Conservation (phyloP, 2,329 filamentous ascomycete species). For the Daldinia sp. region DNA sequence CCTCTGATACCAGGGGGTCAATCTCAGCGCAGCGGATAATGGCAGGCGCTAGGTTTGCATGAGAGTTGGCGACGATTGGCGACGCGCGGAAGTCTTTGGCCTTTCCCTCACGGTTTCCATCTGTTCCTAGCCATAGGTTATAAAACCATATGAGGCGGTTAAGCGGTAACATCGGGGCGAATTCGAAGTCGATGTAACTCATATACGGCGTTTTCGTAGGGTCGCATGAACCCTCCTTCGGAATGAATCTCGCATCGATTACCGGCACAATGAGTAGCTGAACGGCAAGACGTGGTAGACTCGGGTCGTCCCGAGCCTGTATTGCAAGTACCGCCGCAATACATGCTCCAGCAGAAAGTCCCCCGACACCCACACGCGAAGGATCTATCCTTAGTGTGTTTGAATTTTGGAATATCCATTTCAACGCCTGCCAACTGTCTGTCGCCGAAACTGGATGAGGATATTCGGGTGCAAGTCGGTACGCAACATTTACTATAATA, state of each 20-base stretch:
- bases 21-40: conserved; percentile 48
- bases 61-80: conserved; percentile 47
- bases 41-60: conserved; percentile 47
- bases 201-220: conserved; percentile 44
- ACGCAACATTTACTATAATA: conserved; percentile 60
- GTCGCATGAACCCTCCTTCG: conserved; percentile 43
- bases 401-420: conserved; percentile 50
- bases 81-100: conserved; percentile 47
- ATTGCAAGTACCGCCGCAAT: conserved; percentile 42
- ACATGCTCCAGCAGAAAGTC: conserved; percentile 43
- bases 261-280: conserved; percentile 49
- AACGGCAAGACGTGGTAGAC: conserved; percentile 43
- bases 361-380: conserved; percentile 38
- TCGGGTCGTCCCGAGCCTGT: conserved; percentile 40
- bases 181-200: conserved; percentile 46
- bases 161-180: conserved; percentile 48
- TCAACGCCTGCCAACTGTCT: conserved; percentile 58
- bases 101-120: conserved; percentile 40
- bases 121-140: conserved; percentile 49
- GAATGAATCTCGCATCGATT: conserved; percentile 48
- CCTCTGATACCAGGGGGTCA: conserved; percentile 48
- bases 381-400: conserved; percentile 41
- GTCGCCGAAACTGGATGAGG: conserved; percentile 57
- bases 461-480: conserved; percentile 60
- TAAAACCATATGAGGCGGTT: conserved; percentile 49